Conservation (phyloP, 2,329 filamentous ascomycete species). For the Amauroascus niger region DNA sequence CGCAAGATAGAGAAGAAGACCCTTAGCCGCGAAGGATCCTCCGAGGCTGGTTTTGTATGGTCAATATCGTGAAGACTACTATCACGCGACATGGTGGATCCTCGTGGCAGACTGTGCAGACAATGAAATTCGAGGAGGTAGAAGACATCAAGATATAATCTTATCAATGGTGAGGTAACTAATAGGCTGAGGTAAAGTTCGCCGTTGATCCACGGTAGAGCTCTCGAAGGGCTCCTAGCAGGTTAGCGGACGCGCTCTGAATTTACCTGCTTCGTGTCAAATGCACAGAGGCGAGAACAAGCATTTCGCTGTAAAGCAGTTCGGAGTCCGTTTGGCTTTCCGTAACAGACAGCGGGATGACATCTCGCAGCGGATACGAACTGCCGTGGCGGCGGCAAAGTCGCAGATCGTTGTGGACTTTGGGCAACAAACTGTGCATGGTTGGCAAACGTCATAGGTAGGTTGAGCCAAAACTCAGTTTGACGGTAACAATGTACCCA, state of each 20-base stretch:
- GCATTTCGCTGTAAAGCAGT: no score
- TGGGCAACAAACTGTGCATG: not conserved
- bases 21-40: constrained; percentile 79
- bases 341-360: not conserved
- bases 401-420: not conserved
- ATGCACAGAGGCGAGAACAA: no score
- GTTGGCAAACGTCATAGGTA: not conserved
- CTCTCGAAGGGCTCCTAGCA: not conserved
- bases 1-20: constrained; percentile 80
- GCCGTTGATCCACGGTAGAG: not conserved
- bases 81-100: constrained; percentile 13
- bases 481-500: no score
- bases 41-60: constrained; percentile 49
- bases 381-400: no score
- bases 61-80: constrained; percentile 5
- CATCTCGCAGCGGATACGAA: no score
- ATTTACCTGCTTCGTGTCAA: no score
- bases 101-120: not conserved
- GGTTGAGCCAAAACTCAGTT: not conserved
- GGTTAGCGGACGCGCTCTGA: no score
- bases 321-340: not conserved
- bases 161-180: no score
- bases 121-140: not conserved
- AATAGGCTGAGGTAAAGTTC: not conserved
- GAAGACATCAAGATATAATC: no score